phyloP scores from a whole-genome alignment of 352 stramenopile genomes.

The Pythium brassicae region DNA sequence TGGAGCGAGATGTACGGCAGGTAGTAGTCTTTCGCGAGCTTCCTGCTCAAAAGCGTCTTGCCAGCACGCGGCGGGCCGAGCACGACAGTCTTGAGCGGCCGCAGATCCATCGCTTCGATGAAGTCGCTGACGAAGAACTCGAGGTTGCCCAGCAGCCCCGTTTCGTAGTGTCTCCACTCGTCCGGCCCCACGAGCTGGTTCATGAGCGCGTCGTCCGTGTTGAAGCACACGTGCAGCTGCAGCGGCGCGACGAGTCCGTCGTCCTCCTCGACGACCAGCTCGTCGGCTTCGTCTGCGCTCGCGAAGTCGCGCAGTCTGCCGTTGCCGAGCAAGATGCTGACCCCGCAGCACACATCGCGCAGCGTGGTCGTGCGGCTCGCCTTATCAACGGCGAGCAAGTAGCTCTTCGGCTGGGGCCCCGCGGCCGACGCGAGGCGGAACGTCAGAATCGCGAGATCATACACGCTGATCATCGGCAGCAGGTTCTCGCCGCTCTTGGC shows the following conservation, averaged over 20 bases:
- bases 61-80: constrained; percentile 60
- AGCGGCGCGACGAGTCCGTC: constrained; percentile 51
- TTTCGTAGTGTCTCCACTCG: constrained; percentile 65
- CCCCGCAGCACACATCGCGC: constrained; percentile 52
- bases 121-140: constrained; percentile 71
- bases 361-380: constrained; percentile 46
- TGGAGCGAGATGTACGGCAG: constrained; percentile 54
- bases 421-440: constrained; percentile 36
- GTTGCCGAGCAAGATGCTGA: constrained; percentile 57
- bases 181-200: constrained; percentile 50
- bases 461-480: constrained; percentile 82
- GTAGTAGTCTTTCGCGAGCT: constrained; percentile 69
- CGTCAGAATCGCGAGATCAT: constrained; percentile 61
- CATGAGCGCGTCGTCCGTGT: constrained; percentile 43
- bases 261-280: constrained; percentile 53
- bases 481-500: constrained; percentile 47
- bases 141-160: constrained; percentile 59
- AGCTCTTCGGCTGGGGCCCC: constrained; percentile 37
- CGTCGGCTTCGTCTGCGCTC: constrained; percentile 43
- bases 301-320: constrained; percentile 36
- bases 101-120: constrained; percentile 66
- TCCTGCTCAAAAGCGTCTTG: constrained; percentile 51
- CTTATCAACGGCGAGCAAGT: constrained; percentile 65
- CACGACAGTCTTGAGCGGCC: constrained; percentile 64
- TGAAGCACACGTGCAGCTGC: constrained; percentile 73